Percentiles rank a stretch among this genome's conserved stretches.
Conservation (phyloP, 768 basidiomycete species). For the Megacollybia marginata region DNA sequence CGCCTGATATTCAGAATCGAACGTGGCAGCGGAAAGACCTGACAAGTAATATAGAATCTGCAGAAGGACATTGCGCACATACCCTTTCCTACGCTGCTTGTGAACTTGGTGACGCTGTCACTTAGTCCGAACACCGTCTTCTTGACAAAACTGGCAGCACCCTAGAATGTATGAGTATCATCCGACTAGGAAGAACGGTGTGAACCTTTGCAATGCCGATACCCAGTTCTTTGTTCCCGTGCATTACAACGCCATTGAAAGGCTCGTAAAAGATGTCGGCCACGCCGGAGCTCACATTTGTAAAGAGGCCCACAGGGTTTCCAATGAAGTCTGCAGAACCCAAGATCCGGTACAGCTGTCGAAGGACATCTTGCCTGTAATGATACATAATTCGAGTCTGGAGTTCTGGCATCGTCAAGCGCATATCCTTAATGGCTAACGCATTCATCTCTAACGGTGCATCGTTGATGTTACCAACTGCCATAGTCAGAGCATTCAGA, state of each 20-base stretch:
- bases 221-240: conserved; percentile 90
- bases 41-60: background rate
- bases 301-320: conserved; percentile 95
- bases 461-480: conserved; percentile 94
- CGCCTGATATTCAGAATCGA: conserved; percentile 93
- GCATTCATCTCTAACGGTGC: conserved; percentile 93
- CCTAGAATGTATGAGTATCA: conserved; percentile 37
- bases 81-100: conserved; percentile 97
- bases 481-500: conserved; percentile 93
- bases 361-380: conserved; percentile 88
- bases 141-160: conserved; percentile 96
- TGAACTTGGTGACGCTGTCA: conserved; percentile 97
- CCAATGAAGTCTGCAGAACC: conserved; percentile 98
- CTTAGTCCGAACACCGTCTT: conserved; percentile 97
- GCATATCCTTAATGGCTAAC: conserved; percentile 90
- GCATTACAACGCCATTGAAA: conserved; percentile 93
- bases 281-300: conserved; percentile 95
- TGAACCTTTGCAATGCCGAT: conserved; percentile 87
- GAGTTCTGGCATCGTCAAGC: conserved; percentile 77
- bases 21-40: conserved; percentile 95
- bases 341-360: conserved; percentile 91
- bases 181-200: background rate
- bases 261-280: conserved; percentile 99
- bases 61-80: background rate
- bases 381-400: conserved; percentile 82